A percentile compares a stretch with the other conserved stretches of the same genome.
These are phyloP conservation scores for Quercus ilex DNA, from an alignment of 306 rosid genomes.

Conservation along the genomic window DNA sequence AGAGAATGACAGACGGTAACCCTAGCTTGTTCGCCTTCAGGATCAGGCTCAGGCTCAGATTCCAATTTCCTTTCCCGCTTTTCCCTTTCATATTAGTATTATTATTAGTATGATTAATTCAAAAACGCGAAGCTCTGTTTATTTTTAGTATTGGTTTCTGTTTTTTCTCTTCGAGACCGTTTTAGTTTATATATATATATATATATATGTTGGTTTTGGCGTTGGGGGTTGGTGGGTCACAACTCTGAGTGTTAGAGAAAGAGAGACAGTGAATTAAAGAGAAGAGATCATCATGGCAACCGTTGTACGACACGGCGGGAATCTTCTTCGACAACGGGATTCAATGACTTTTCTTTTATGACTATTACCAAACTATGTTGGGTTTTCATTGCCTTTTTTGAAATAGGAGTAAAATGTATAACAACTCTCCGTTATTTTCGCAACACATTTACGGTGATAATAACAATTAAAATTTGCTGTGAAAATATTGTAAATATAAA, in stretches of 20 bases:
- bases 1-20: slow-evolving; percentile 38
- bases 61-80: slow-evolving; percentile 35
- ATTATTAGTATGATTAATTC: not conserved
- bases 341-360: not conserved
- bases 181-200: too few relatives aligned
- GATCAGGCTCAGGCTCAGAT: slow-evolving; percentile 7
- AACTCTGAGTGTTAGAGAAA: too few relatives aligned
- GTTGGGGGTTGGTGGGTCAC: not conserved
- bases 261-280: not conserved
- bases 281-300: not conserved
- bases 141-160: too few relatives aligned
- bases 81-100: slow-evolving; percentile 45
- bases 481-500: too few relatives aligned
- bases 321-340: not conserved
- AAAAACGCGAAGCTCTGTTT: not conserved
- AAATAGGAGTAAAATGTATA: too few relatives aligned
- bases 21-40: slow-evolving; percentile 42
- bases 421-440: too few relatives aligned
- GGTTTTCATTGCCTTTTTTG: too few relatives aligned
- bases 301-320: not conserved
- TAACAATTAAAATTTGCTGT: too few relatives aligned
- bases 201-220: too few relatives aligned
- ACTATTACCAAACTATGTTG: not conserved
- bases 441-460: accelerated
- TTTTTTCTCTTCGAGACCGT: too few relatives aligned